Evolutionary conservation across 1,284 basidiomycete genomes (phyloP).

Genomic region (Salmacisia buchloeana): DNA sequence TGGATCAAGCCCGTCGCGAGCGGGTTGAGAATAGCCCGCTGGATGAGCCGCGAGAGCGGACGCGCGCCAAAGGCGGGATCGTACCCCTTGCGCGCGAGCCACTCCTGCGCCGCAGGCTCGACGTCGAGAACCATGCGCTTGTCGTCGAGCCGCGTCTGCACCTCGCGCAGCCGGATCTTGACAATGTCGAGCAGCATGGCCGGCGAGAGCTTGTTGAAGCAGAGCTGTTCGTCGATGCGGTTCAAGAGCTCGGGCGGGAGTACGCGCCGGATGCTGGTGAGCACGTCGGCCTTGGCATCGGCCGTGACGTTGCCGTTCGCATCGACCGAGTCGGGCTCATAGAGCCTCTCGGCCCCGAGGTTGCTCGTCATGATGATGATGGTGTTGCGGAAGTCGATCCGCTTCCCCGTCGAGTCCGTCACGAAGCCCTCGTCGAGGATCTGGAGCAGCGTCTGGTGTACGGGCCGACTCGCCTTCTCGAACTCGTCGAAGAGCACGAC

Average conservation of each 20-base stretch:
- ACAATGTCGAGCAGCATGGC: slow-evolving; percentile 68
- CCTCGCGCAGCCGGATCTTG: slow-evolving; percentile 57
- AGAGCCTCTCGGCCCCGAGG: slow-evolving; percentile 71
- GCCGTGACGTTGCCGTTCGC: slow-evolving; percentile 62
- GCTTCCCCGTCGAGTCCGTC: slow-evolving; percentile 60
- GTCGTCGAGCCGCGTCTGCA: slow-evolving; percentile 19
- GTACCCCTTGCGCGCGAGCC: slow-evolving; percentile 75
- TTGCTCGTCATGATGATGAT: slow-evolving; percentile 93
- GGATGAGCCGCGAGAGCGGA: slow-evolving; percentile 54
- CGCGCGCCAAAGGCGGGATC: slow-evolving; percentile 79
- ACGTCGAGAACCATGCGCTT: slow-evolving; percentile 67
- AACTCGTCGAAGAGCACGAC: slow-evolving; percentile 35
- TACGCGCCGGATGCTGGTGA: slow-evolving; percentile 61
- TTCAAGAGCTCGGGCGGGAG: slow-evolving; percentile 79
- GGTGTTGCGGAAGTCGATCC: slow-evolving; percentile 73
- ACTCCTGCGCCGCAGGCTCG: slow-evolving; percentile 61
- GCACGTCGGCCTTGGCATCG: slow-evolving; percentile 64
- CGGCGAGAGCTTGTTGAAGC: slow-evolving; percentile 71
- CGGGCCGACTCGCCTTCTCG: slow-evolving; percentile 27
- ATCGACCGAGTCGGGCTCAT: slow-evolving; percentile 63
- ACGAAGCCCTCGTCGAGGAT: slow-evolving; percentile 85
- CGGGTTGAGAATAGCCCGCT: slow-evolving; percentile 38
- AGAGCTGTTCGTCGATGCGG: slow-evolving; percentile 65
- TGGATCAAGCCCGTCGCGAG: slow-evolving; percentile 31
- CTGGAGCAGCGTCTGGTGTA: slow-evolving; percentile 74